phyloP scores from a whole-genome alignment of 176 grass and related monocot species.

The Metroxylon sagu region DNA sequence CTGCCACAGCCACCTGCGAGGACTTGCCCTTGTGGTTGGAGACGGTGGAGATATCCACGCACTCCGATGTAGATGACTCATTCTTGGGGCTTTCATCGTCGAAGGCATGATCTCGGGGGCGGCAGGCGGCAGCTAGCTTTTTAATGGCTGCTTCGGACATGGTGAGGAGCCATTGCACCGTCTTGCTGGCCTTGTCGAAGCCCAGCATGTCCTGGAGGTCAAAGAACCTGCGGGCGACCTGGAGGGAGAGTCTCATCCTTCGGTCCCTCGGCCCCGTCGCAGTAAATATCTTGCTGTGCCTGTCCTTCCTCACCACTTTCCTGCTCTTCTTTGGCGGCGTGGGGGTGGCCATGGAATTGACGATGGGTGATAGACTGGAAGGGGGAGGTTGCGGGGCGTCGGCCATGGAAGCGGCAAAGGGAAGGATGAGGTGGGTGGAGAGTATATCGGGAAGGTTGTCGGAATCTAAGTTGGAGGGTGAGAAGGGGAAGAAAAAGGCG shows the following conservation, averaged over 20 bases:
- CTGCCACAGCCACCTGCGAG: background rate
- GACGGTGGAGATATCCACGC: constrained; percentile 51
- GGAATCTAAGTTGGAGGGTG: constrained; percentile 24
- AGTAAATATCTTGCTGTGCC: constrained; percentile 92
- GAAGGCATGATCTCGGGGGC: background rate
- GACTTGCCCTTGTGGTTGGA: constrained; percentile 44
- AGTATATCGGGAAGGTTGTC: constrained; percentile 7
- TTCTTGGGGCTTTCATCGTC: constrained; percentile 9
- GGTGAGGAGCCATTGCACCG: constrained; percentile 86
- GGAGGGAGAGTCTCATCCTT: constrained; percentile 83
- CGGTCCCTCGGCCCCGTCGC: constrained; percentile 73
- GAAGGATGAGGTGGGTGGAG: too few relatives aligned
- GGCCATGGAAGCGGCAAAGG: too few relatives aligned
- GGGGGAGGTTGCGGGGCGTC: background rate
- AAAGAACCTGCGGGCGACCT: constrained; percentile 83
- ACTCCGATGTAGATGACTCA: constrained; percentile 39
- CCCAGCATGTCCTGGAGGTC: constrained; percentile 84
- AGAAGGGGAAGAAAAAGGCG: constrained; percentile 26
- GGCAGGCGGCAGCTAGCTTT: constrained; percentile 34
- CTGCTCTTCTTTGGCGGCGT: background rate
- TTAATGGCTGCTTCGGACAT: constrained; percentile 66
- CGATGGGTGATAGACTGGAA: background rate
- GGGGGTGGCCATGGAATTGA: constrained; percentile 5
- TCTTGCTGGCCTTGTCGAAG: constrained; percentile 97
- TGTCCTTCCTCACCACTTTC: constrained; percentile 51